phyloP scores from a whole-genome alignment of 352 stramenopile genomes.

The Phytopythium mirpurense region DNA sequence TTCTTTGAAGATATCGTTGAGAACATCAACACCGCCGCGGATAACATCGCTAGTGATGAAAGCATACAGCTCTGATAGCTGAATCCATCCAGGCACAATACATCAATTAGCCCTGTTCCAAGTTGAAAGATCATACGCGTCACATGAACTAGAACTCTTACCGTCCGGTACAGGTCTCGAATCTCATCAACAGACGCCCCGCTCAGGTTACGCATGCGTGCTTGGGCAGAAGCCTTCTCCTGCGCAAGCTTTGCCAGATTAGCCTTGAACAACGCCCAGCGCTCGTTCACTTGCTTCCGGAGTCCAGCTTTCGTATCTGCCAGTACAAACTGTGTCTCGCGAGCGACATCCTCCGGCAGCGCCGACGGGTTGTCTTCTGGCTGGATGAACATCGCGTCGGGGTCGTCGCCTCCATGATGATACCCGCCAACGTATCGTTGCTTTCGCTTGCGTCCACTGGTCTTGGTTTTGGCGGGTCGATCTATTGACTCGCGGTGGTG shows the following conservation, averaged over 20 bases:
- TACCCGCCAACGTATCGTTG: slow-evolving; percentile 71
- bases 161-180: slow-evolving; percentile 21
- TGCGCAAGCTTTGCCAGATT: slow-evolving; percentile 27
- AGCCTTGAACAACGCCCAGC: slow-evolving; percentile 12
- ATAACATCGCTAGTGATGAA: slow-evolving; percentile 52
- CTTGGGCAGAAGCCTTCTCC: slow-evolving; percentile 16
- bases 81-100: background rate
- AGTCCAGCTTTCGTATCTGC: slow-evolving; percentile 18
- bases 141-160: slow-evolving; percentile 7
- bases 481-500: background rate
- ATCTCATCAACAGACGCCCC: slow-evolving; percentile 22
- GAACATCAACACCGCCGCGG: slow-evolving; percentile 62
- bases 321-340: slow-evolving; percentile 45
- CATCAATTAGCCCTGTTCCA: background rate
- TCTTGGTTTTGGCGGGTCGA: background rate
- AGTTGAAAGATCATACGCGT: background rate
- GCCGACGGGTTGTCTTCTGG: slow-evolving; percentile 71
- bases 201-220: slow-evolving; percentile 16
- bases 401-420: slow-evolving; percentile 40
- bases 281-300: too few species aligned
- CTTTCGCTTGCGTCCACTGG: background rate
- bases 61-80: slow-evolving; percentile 29
- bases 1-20: slow-evolving; percentile 55
- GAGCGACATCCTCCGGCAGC: slow-evolving; percentile 69
- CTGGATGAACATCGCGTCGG: slow-evolving; percentile 75